These are phyloP conservation scores for Chaetoceros tenuissimus DNA, from an alignment of 108 stramenopile species.

Conservation along the genomic window DNA sequence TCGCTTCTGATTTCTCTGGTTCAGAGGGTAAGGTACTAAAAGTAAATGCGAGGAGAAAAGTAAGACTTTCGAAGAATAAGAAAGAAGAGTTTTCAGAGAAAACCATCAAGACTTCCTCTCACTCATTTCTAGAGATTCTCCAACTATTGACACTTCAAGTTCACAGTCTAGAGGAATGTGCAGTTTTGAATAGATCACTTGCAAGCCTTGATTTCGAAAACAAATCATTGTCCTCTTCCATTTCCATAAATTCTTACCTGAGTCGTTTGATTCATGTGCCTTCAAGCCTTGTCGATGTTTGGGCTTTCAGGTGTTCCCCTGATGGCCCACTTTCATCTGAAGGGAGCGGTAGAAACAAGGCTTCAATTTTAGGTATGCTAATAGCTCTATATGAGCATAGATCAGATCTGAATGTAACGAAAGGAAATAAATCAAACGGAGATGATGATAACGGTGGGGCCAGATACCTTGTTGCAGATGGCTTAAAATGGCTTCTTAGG, in stretches of 20 bases:
- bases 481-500: constrained; percentile 78
- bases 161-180: constrained; percentile 81
- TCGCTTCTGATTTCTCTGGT: constrained; percentile 1
- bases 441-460: constrained; percentile 81
- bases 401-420: constrained; percentile 41
- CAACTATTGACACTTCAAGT: constrained; percentile 84
- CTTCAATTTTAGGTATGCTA: constrained; percentile 72
- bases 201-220: constrained; percentile 78
- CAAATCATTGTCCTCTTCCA: constrained; percentile 49
- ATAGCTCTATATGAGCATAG: constrained; percentile 85
- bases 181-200: constrained; percentile 50
- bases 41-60: not conserved
- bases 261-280: constrained; percentile 61
- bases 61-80: not conserved
- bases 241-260: constrained; percentile 75
- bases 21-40: constrained; percentile 1
- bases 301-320: constrained; percentile 64
- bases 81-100: constrained; percentile 50
- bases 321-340: constrained; percentile 65
- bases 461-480: constrained; percentile 56
- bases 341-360: constrained; percentile 70
- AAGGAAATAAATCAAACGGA: constrained; percentile 24
- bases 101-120: constrained; percentile 62
- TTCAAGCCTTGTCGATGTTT: constrained; percentile 56
- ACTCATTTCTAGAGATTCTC: constrained; percentile 80